phyloP scores from a whole-genome alignment of 352 stramenopile species.

The Pythium volutum region DNA sequence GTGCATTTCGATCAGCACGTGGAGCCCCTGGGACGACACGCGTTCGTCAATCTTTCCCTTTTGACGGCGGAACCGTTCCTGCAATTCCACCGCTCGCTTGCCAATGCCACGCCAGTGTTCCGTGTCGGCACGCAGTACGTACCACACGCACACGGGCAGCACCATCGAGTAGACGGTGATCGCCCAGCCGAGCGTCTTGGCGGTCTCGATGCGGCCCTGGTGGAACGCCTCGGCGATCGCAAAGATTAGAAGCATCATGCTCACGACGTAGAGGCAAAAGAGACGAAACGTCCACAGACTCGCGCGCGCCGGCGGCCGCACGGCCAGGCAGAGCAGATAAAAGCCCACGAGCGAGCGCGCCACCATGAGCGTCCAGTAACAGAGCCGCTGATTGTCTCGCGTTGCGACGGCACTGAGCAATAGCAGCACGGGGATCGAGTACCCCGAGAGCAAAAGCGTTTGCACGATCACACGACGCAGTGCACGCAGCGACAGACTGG shows the following conservation, averaged over 20 bases:
- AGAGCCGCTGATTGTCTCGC: background rate
- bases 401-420: constrained; percentile 19
- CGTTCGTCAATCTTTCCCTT: constrained; percentile 32
- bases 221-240: constrained; percentile 13
- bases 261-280: constrained; percentile 10
- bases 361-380: constrained; percentile 8
- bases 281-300: constrained; percentile 1
- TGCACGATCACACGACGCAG: constrained; percentile 26
- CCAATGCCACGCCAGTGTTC: constrained; percentile 32
- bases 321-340: constrained; percentile 9
- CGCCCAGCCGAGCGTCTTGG: constrained; percentile 19
- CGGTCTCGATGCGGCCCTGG: constrained; percentile 1
- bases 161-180: constrained; percentile 20
- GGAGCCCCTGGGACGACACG: constrained; percentile 35
- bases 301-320: constrained; percentile 9
- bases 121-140: constrained; percentile 30
- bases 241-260: constrained; percentile 15
- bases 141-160: constrained; percentile 29
- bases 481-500: constrained; percentile 45
- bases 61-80: constrained; percentile 24
- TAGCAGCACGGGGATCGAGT: constrained; percentile 28
- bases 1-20: constrained; percentile 40
- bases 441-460: constrained; percentile 33
- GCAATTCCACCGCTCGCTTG: constrained; percentile 25
- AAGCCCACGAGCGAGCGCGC: background rate